phyloP scores from a whole-genome alignment of 495 filamentous ascomycete species.

The Penicillium bovifimosum region DNA sequence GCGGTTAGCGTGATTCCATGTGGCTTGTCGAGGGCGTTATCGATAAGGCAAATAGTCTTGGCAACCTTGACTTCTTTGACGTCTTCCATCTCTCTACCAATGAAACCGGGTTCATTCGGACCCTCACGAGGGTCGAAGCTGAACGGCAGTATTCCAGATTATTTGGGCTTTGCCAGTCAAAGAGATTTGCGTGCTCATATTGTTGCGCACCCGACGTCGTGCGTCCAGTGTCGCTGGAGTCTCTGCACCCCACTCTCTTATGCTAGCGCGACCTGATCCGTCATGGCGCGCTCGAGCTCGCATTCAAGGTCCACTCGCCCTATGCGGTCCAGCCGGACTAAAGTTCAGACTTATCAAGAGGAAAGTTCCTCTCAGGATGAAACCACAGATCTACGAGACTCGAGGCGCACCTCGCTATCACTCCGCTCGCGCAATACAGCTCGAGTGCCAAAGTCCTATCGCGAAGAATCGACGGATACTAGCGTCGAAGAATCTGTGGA shows the following conservation, averaged over 20 bases:
- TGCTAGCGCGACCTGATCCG: constrained; percentile 10
- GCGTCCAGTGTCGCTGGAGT: neutral
- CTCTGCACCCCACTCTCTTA: constrained; percentile 1
- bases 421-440: constrained; percentile 33
- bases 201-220: neutral
- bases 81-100: constrained; percentile 2
- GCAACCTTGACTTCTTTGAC: constrained; percentile 1
- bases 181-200: neutral
- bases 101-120: neutral
- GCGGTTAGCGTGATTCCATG: neutral
- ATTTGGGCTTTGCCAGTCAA: neutral
- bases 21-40: constrained; percentile 12
- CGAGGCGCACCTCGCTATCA: constrained; percentile 21
- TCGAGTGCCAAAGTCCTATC: constrained; percentile 34
- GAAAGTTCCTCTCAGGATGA: constrained; percentile 31
- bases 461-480: constrained; percentile 41
- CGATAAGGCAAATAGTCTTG: constrained; percentile 14
- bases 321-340: constrained; percentile 36
- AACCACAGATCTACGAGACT: constrained; percentile 5
- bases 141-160: neutral
- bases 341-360: constrained; percentile 39
- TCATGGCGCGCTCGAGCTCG: constrained; percentile 27
- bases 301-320: constrained; percentile 25
- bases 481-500: constrained; percentile 13
- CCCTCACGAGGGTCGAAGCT: neutral